A percentile compares a stretch with the other conserved stretches of the same genome.
Conservation (phyloP, 768 basidiomycete species). For the Russula olivacea region DNA sequence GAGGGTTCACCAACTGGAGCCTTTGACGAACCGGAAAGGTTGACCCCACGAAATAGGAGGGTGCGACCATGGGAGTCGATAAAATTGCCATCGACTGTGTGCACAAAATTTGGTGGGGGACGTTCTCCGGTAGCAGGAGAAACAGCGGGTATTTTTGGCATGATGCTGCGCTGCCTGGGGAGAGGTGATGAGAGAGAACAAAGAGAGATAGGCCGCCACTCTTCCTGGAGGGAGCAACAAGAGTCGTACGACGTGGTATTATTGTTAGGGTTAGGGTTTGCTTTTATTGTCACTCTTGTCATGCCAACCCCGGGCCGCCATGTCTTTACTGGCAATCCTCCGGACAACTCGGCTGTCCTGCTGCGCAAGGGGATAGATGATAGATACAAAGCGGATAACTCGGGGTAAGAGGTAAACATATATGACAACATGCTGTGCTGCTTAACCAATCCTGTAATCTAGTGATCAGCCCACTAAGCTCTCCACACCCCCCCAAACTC, state of each 20-base stretch:
- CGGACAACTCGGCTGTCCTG: background rate
- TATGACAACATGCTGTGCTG: background rate
- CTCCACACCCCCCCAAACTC: background rate
- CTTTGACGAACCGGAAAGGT: conserved; percentile 86
- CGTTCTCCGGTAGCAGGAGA: conserved; percentile 55
- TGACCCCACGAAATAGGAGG: conserved; percentile 87
- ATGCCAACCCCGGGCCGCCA: background rate
- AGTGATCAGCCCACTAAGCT: no score
- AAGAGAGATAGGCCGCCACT: background rate
- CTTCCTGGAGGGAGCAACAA: background rate
- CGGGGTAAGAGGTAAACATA: no score
- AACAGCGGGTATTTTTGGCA: conserved; percentile 50
- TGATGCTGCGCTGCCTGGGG: conserved; percentile 27
- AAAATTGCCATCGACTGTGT: conserved; percentile 63
- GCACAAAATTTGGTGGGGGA: conserved; percentile 47
- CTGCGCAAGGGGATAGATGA: no score
- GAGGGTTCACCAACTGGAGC: conserved; percentile 69
- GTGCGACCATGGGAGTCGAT: conserved; percentile 71
- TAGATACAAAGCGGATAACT: no score
- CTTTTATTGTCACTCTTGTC: background rate
- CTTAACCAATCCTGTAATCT: background rate
- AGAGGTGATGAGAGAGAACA: conserved; percentile 5
- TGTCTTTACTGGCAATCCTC: background rate
- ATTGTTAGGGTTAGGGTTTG: conserved; percentile 18
- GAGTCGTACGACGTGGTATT: conserved; percentile 17